These are phyloP conservation scores for Licmophora abbreviata DNA, from an alignment of 108 stramenopile species.

Conservation along the genomic window DNA sequence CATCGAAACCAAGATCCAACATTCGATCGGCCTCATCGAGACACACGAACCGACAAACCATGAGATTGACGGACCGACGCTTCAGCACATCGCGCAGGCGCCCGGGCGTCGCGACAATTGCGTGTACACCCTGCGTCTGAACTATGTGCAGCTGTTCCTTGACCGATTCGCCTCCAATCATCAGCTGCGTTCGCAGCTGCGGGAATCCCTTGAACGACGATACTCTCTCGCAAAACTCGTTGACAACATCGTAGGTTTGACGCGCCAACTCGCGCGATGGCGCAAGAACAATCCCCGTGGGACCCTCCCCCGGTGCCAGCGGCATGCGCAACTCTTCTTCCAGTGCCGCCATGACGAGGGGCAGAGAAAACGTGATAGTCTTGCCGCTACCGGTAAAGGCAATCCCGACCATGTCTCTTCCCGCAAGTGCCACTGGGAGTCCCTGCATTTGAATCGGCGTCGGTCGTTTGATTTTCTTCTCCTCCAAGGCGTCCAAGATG, in stretches of 20 bases:
- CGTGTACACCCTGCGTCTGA: conserved; percentile 76
- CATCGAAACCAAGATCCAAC: conserved; percentile 96
- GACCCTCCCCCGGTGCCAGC: conserved; percentile 89
- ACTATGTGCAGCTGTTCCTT: conserved; percentile 75
- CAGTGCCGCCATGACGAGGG: conserved; percentile 91
- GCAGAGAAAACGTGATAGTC: conserved; percentile 91
- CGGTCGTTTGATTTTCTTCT: conserved; percentile 88
- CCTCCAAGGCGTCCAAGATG: conserved; percentile 61
- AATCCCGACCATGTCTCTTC: conserved; percentile 99
- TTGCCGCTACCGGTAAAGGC: conserved; percentile 97
- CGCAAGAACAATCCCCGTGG: conserved; percentile 91
- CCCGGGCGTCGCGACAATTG: conserved; percentile 95
- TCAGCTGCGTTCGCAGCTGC: conserved; percentile 68
- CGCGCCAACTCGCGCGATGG: conserved; percentile 95
- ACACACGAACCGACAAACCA: conserved; percentile 89
- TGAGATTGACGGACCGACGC: conserved; percentile 71
- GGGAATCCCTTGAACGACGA: conserved; percentile 32
- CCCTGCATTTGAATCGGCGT: conserved; percentile 99
- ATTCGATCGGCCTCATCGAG: conserved; percentile 99
- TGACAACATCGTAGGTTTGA: conserved; percentile 94
- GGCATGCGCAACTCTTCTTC: conserved; percentile 96
- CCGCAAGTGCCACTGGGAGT: conserved; percentile 90
- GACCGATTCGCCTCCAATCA: conserved; percentile 94
- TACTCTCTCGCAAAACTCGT: conserved; percentile 48
- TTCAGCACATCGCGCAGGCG: conserved; percentile 92